These are phyloP conservation scores for Alloteropsis semialata DNA, from an alignment of 176 grass and related monocot genomes.

Conservation along the genomic window DNA sequence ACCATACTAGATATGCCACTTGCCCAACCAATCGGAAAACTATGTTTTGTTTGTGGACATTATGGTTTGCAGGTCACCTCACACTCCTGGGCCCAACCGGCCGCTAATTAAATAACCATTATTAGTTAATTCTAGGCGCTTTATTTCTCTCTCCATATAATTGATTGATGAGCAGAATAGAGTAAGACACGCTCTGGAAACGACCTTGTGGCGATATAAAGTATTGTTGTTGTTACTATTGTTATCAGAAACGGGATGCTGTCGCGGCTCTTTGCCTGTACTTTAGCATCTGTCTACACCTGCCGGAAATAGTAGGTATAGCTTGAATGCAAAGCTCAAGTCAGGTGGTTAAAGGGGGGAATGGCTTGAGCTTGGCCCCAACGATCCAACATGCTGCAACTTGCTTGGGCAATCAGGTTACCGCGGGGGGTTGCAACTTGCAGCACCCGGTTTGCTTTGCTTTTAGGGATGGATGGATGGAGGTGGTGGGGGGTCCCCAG, in stretches of 20 bases:
- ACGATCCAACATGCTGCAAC: not conserved
- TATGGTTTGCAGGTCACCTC: slow-evolving; percentile 21
- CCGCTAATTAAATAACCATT: not conserved
- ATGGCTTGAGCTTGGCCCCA: slow-evolving; percentile 13
- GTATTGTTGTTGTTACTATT: not conserved
- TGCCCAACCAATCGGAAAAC: slow-evolving; percentile 20
- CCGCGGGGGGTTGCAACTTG: slow-evolving; percentile 23
- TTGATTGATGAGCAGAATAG: not conserved
- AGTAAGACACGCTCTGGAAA: not conserved
- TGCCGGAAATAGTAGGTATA: slow-evolving; percentile 21
- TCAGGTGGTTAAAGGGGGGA: not conserved
- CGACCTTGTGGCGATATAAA: not conserved
- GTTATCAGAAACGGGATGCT: not conserved
- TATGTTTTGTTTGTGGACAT: not conserved
- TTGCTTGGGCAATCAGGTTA: slow-evolving; percentile 19
- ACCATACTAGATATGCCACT: not conserved
- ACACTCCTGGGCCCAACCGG: not conserved
- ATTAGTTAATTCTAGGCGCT: not conserved
- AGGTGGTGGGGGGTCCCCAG: not conserved
- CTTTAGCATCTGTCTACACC: not conserved
- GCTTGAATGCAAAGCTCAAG: not conserved
- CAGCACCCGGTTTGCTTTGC: not conserved
- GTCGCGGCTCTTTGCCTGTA: not conserved
- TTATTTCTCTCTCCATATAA: not conserved
- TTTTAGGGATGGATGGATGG: not conserved